Percentiles rank a stretch among this genome's conserved stretches.
Conservation (phyloP, 2,329 filamentous ascomycete genomes). For the Pseudogymnoascus sp. region DNA sequence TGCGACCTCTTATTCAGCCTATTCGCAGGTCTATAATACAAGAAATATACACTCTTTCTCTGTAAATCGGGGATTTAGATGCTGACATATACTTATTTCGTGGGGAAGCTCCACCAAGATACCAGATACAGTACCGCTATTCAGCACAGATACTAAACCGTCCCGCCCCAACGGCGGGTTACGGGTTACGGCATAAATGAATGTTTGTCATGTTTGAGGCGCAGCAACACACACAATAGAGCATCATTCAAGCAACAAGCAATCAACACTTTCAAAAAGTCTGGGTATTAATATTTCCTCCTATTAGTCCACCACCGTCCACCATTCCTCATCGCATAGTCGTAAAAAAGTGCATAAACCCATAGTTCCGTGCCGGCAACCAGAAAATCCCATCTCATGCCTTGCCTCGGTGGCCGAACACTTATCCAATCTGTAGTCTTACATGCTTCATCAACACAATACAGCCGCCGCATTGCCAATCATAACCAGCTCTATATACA, state of each 20-base stretch:
- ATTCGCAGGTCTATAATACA: neutral
- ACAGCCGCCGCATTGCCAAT: neutral
- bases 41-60: neutral
- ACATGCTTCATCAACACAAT: neutral
- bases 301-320: neutral
- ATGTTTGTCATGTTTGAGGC: neutral
- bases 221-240: neutral
- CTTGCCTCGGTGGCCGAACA: neutral
- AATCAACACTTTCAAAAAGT: neutral
- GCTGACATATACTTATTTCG: constrained; percentile 10
- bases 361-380: neutral
- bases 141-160: neutral
- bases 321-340: neutral
- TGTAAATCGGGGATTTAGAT: neutral
- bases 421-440: constrained; percentile 1
- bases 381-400: neutral
- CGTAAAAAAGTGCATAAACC: constrained; percentile 6
- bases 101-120: neutral
- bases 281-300: constrained; percentile 7
- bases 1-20: neutral
- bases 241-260: neutral
- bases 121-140: neutral
- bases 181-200: neutral
- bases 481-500: neutral
- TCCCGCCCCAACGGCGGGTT: neutral